Percentiles rank a stretch among this genome's conserved stretches.
Evolutionary conservation across 106 monocot genomes (phyloP).

Genomic region (Acorus calamus): DNA sequence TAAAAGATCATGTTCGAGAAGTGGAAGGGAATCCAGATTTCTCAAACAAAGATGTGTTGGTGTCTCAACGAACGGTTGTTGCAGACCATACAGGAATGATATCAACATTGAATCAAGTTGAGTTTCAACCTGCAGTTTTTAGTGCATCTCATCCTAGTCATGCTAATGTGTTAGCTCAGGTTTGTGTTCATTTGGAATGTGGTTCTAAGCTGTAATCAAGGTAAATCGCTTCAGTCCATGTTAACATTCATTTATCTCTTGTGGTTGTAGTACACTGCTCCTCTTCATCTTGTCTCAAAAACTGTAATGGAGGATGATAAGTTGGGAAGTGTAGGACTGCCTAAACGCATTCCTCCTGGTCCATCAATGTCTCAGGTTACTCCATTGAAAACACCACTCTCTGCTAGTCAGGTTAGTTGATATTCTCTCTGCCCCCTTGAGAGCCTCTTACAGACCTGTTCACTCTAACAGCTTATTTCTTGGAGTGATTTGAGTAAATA

Average conservation of each 20-base stretch:
- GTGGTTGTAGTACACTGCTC: slow-evolving; percentile 42
- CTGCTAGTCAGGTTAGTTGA: slow-evolving; percentile 55
- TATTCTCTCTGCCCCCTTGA: no score
- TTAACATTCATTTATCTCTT: not conserved
- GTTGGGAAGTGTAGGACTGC: slow-evolving; percentile 41
- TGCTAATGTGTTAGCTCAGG: slow-evolving; percentile 56
- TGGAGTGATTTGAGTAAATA: no score
- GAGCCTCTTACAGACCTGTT: no score
- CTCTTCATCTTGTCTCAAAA: slow-evolving; percentile 51
- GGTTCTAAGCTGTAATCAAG: not conserved
- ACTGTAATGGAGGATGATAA: slow-evolving; percentile 73
- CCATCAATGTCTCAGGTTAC: slow-evolving; percentile 50
- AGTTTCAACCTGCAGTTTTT: slow-evolving; percentile 55
- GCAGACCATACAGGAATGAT: slow-evolving; percentile 45
- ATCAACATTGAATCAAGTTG: slow-evolving; percentile 44
- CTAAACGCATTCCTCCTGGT: slow-evolving; percentile 60
- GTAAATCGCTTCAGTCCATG: not conserved
- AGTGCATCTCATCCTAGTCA: slow-evolving; percentile 36
- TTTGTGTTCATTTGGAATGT: slow-evolving; percentile 2
- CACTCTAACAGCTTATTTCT: no score
- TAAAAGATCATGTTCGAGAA: slow-evolving; percentile 82
- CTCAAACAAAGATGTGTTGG: slow-evolving; percentile 71
- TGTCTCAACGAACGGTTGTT: slow-evolving; percentile 41
- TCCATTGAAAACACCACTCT: slow-evolving; percentile 59
- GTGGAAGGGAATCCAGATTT: slow-evolving; percentile 95